Base-by-base conservation (phyloP, 2,329 filamentous ascomycete species). In the Lachnellula occidentalis region DNA sequence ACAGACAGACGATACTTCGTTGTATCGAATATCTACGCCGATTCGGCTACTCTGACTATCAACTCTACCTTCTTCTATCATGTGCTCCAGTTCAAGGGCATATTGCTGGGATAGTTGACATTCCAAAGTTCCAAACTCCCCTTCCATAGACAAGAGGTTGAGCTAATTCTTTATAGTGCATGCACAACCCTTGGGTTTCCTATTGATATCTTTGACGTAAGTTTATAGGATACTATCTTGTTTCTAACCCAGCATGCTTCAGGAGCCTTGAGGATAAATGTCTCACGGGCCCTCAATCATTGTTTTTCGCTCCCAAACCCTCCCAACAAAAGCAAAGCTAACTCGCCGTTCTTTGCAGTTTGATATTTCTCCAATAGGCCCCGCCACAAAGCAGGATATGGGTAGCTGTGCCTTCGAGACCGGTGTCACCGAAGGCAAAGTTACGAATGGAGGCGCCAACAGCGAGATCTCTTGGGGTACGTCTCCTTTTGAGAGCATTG, bases 1-100 rank as follows among this genome's bases (percentile, higher is more conserved):
- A 64, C 39, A 48, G 61, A 17, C 58, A 64, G 46, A 65, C 62
- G 8, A 64, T 51, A 17, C 54, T 95, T 31, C 78, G 79, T 15
- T 84, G 83, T 49, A 90, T 94, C 68, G 88, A 94, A 71, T 94
- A 92, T 69, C 75, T 94, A 56, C 78, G 82, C 42, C 77, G 89
- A 50, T 94, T 85, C 70, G 90, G 86, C 49, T 85, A 85, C 64
- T 77, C 72, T 17, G 80, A 81, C 60, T 81, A 96, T 67, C 92
- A 96, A 73, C 84, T 90, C 60, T 96, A 96, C 68, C 77, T 96
- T 31, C 73, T 96, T 49, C 74, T 96, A 46, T 92, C 87, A 15
- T 94, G 89, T 68, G 91, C 91, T 0, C 91, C 92, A 0, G 80
- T 96, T 5, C 88, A 95, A 70, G 92, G 92, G 0, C 89, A 95